Evolutionary conservation across 1,139 yeast species (phyloP).

Genomic region (Nakaseomyces delphensis): DNA sequence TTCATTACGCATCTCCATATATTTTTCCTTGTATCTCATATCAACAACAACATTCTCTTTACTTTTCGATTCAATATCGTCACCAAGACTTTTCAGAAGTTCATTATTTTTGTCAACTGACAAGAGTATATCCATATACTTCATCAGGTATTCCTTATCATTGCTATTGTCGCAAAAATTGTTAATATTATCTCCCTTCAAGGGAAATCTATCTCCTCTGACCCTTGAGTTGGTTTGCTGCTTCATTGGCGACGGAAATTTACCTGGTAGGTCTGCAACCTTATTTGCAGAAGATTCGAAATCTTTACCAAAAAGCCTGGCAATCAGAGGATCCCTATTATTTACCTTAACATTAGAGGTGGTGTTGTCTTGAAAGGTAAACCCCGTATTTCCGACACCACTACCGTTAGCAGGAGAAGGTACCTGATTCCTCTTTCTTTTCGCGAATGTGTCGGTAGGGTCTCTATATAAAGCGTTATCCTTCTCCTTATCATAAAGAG

Average conservation of each 20-base stretch:
- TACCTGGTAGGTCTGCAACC: constrained; percentile 16
- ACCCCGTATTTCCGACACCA: constrained; percentile 3
- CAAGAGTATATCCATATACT: constrained; percentile 18
- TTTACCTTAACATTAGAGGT: neutral
- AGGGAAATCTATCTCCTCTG: neutral
- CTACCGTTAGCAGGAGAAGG: neutral
- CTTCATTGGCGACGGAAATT: constrained; percentile 19
- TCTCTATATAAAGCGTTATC: neutral
- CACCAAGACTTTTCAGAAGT: constrained; percentile 20
- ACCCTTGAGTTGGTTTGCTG: neutral
- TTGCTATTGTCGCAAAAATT: neutral
- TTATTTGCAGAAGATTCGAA: neutral
- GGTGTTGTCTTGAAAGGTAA: neutral
- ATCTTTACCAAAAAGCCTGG: constrained; percentile 14
- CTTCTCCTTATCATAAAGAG: neutral
- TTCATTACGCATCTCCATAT: constrained; percentile 32
- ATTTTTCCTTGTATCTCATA: constrained; percentile 31
- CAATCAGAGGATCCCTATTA: constrained; percentile 16
- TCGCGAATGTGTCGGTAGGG: constrained; percentile 6
- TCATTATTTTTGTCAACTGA: constrained; percentile 25
- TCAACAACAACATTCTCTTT: constrained; percentile 17
- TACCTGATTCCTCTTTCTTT: constrained; percentile 1
- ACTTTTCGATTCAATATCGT: constrained; percentile 17
- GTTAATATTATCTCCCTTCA: neutral
- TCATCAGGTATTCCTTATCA: constrained; percentile 15